phyloP scores from a whole-genome alignment of 2,329 filamentous ascomycete species.

The Cladosporium sp. region DNA sequence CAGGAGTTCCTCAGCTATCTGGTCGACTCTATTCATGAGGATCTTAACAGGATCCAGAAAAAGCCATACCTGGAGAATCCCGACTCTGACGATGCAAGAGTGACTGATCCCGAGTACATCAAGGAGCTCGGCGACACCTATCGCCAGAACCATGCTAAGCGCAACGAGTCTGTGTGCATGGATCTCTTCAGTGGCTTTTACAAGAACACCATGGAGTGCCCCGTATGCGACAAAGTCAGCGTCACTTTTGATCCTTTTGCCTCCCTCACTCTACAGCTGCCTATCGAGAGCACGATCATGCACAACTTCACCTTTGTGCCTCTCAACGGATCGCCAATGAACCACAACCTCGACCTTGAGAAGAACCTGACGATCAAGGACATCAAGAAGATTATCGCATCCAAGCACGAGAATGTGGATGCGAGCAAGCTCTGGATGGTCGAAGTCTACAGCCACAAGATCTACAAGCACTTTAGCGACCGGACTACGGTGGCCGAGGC shows the following conservation, averaged over 20 bases:
- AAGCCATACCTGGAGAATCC: constrained; percentile 98
- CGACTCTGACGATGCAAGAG: constrained; percentile 94
- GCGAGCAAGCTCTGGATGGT: constrained; percentile 66
- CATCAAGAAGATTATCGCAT: constrained; percentile 60
- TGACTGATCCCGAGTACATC: constrained; percentile 74
- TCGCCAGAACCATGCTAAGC: constrained; percentile 84
- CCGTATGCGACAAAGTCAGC: constrained; percentile 87
- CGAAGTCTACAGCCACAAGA: constrained; percentile 77
- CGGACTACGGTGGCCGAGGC: constrained; percentile 63
- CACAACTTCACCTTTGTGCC: constrained; percentile 74
- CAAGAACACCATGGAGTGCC: constrained; percentile 94
- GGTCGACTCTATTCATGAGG: constrained; percentile 89
- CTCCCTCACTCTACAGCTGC: constrained; percentile 84
- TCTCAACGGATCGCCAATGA: constrained; percentile 63
- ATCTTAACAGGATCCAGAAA: constrained; percentile 86
- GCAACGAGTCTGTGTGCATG: constrained; percentile 91
- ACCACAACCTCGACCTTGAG: constrained; percentile 73
- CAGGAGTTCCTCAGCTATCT: constrained; percentile 96
- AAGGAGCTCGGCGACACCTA: constrained; percentile 80
- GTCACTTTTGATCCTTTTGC: constrained; percentile 99
- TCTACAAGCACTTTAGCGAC: constrained; percentile 84
- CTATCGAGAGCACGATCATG: constrained; percentile 77
- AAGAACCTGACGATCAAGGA: constrained; percentile 66
- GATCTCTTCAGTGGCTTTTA: constrained; percentile 97
- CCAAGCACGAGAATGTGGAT: constrained; percentile 48